Conservation (phyloP, 495 filamentous ascomycete genomes). For the Pseudevernia furfuracea region DNA sequence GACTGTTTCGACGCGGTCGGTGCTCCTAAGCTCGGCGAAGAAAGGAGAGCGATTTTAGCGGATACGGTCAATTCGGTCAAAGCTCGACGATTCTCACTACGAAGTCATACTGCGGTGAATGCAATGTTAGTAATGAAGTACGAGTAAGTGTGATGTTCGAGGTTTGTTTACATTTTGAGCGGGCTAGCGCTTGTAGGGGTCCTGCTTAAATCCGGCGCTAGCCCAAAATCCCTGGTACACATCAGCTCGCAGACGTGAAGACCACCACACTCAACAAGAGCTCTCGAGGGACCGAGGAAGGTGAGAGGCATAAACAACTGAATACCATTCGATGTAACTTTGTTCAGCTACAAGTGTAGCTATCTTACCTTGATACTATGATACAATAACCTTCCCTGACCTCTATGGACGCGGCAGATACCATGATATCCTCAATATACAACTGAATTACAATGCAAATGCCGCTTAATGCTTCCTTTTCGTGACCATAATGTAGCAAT, state of each 20-base stretch:
- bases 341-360: not conserved
- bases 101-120: constrained; percentile 9
- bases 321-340: too few relatives aligned
- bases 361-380: not conserved
- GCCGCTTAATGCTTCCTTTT: not conserved
- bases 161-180: constrained; percentile 17
- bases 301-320: not conserved
- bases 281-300: not conserved
- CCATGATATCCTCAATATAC: not conserved
- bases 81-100: not conserved
- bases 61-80: not conserved
- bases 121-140: constrained; percentile 4
- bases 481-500: not conserved
- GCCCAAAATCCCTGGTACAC: not conserved
- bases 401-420: not conserved
- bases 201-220: constrained; percentile 11
- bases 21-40: not conserved
- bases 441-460: not conserved
- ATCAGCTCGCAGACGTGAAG: too few relatives aligned
- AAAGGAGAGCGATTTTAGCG: not conserved
- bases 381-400: not conserved
- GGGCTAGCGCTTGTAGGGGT: not conserved
- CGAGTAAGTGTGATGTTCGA: constrained; percentile 3
- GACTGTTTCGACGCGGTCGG: not conserved
- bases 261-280: not conserved